Evolutionary conservation across 805 yeast genomes (phyloP).

Genomic region (Schizosaccharomyces osmophilus): DNA sequence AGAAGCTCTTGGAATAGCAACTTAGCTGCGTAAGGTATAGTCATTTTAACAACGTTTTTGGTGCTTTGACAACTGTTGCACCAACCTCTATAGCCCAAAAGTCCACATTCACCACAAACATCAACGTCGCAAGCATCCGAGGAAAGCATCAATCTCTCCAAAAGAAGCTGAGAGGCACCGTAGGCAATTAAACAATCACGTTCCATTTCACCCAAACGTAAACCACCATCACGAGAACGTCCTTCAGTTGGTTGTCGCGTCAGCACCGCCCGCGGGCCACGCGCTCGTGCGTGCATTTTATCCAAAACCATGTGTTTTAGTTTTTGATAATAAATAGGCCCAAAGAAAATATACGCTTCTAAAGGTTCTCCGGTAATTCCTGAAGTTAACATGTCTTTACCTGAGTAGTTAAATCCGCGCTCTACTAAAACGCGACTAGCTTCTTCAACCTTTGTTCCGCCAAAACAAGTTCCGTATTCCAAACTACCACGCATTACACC

Average conservation of each 20-base stretch:
- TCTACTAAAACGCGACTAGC: conserved; percentile 80
- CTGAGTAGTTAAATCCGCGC: conserved; percentile 80
- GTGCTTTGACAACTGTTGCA: conserved; percentile 86
- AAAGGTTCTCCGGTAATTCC: conserved; percentile 94
- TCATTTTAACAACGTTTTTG: conserved; percentile 72
- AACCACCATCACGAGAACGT: conserved; percentile 95
- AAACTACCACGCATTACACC: conserved; percentile 80
- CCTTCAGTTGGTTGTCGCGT: conserved; percentile 98
- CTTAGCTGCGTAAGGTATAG: conserved; percentile 97
- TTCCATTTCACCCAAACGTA: conserved; percentile 97
- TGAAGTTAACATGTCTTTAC: conserved; percentile 90
- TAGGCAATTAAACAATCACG: conserved; percentile 98
- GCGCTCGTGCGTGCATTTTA: conserved; percentile 97
- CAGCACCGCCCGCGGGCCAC: conserved; percentile 94
- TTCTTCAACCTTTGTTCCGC: conserved; percentile 87
- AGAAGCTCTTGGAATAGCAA: conserved; percentile 84
- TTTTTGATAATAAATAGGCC: conserved; percentile 93
- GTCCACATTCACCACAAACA: conserved; percentile 77
- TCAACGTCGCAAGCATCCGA: conserved; percentile 97
- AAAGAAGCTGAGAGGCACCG: conserved; percentile 83
- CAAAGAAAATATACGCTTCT: conserved; percentile 93
- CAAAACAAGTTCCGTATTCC: conserved; percentile 95
- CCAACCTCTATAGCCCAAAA: conserved; percentile 95
- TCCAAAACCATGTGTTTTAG: conserved; percentile 97
- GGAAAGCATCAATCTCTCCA: conserved; percentile 86